phyloP scores from a whole-genome alignment of 306 rosid genomes.

The Hippophae rhamnoides region DNA sequence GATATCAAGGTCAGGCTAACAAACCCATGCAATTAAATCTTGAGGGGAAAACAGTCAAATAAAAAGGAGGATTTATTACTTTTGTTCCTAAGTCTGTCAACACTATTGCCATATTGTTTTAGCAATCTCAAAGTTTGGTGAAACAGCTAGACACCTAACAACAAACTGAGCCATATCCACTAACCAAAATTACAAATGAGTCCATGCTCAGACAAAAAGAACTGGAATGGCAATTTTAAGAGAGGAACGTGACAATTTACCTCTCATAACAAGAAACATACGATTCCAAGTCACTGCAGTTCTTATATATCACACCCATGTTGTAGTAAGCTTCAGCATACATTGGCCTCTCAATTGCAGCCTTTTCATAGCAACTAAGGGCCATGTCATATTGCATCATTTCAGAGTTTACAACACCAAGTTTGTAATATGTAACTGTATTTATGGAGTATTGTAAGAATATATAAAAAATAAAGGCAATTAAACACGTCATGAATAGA shows the following conservation, averaged over 20 bases:
- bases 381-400: slow-evolving; percentile 97
- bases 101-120: slow-evolving; percentile 98
- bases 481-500: not conserved
- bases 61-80: slow-evolving; percentile 31
- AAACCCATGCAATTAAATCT: not conserved
- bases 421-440: slow-evolving; percentile 95
- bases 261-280: slow-evolving; percentile 98
- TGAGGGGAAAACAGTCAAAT: not conserved
- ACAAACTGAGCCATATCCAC: slow-evolving; percentile 6
- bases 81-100: slow-evolving; percentile 97
- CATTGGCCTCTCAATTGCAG: slow-evolving; percentile 94
- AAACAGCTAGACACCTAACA: slow-evolving; percentile 89
- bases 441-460: slow-evolving; percentile 10
- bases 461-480: slow-evolving; percentile 6
- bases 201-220: slow-evolving; percentile 8
- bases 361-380: slow-evolving; percentile 87
- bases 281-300: slow-evolving; percentile 89
- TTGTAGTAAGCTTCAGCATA: slow-evolving; percentile 99
- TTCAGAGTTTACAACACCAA: slow-evolving; percentile 97
- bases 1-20: no score
- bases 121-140: slow-evolving; percentile 98
- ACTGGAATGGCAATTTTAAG: not conserved
- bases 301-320: slow-evolving; percentile 95
- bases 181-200: slow-evolving; percentile 2
- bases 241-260: slow-evolving; percentile 22